Evolutionary conservation across 202 grass and related monocot species (phyloP), one percentile per base, ranked within the genome.

Genomic region (Panicum virgatum): DNA sequence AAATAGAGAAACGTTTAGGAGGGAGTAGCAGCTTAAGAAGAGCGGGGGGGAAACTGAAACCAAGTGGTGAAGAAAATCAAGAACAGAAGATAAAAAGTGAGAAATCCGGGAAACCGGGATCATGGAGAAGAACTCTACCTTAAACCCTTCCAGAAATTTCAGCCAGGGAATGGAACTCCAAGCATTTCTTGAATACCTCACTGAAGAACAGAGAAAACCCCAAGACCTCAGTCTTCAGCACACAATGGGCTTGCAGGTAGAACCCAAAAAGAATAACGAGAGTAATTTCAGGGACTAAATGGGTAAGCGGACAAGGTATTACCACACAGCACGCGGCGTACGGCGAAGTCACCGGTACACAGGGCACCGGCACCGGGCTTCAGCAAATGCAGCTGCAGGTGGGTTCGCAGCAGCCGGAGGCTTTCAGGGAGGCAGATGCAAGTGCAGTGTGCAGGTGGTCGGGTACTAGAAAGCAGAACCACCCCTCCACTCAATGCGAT

Each of bases 171-270:
- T 6, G 46, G 16, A 85, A 50, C 72, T 30, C 66, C 53, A 6
- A 89, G 78, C 82, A 82, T 89, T 72, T 85, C 72, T 57, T 77
- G 72, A 66, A 72, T 48, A 23, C 62, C 64, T 13, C 51, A 19
- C 58, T 22, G 71, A 48, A 77, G 56, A 77, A 81, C 5, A 51
- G 14, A 11, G 76, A 27, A 46, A 61, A 51, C 2, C n/a, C 15
- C 47, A 71, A 27, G 16, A 46, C 9, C 18, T 29, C 63, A 54
- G n/a, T n/a, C 56, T 25, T 63, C 57, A 45, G 54, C 54, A 73
- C 64, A 73, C 18, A 64, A 6, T 23, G 19, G 60, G 20, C 37
- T 51, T 65, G 60, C 44, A 52, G 61, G 20, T 19, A 52, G 11
- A 56, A 5, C 18, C 46, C 14, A 7, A 13, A 20, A 23, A 3